phyloP scores from a whole-genome alignment of 108 stramenopile genomes.

The Chaetoceros tenuissimus region DNA sequence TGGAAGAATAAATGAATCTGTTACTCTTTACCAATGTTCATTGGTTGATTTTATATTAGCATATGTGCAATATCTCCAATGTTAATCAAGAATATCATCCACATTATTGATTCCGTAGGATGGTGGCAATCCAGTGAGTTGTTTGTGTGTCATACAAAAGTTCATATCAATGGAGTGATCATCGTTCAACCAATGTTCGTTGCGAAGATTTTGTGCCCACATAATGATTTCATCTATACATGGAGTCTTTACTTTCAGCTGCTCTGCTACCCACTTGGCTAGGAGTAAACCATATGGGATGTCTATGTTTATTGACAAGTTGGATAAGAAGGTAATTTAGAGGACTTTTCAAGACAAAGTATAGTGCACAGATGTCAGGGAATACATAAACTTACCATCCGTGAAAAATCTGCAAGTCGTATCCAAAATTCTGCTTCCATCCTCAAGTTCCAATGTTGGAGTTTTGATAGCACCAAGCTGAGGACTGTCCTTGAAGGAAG shows the following conservation, averaged over 20 bases:
- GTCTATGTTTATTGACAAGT: too few species aligned
- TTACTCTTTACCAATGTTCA: too few species aligned
- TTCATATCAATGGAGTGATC: conserved; percentile 29
- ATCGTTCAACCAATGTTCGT: conserved; percentile 21
- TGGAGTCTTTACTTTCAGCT: conserved; percentile 30
- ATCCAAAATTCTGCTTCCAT: conserved; percentile 22
- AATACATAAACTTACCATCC: too few species aligned
- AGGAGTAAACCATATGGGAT: conserved; percentile 41
- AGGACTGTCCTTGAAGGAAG: conserved; percentile 27
- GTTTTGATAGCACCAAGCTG: conserved; percentile 38
- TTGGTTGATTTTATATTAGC: too few species aligned
- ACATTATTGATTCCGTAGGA: background rate
- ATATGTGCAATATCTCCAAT: too few species aligned
- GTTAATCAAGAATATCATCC: background rate
- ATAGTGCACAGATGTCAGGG: too few species aligned
- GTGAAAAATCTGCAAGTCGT: conserved; percentile 31
- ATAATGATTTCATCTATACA: conserved; percentile 40
- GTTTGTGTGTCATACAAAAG: conserved; percentile 22
- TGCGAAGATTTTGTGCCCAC: conserved; percentile 29
- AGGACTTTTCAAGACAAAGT: too few species aligned
- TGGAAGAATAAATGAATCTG: background rate
- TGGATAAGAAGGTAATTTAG: too few species aligned
- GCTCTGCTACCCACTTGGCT: conserved; percentile 30
- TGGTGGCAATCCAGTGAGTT: background rate
- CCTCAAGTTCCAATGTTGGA: conserved; percentile 18